A percentile compares a stretch with the other conserved stretches of the same genome.
phyloP scores from a whole-genome alignment of 1,284 basidiomycete species.

The Earliella scabrosa region DNA sequence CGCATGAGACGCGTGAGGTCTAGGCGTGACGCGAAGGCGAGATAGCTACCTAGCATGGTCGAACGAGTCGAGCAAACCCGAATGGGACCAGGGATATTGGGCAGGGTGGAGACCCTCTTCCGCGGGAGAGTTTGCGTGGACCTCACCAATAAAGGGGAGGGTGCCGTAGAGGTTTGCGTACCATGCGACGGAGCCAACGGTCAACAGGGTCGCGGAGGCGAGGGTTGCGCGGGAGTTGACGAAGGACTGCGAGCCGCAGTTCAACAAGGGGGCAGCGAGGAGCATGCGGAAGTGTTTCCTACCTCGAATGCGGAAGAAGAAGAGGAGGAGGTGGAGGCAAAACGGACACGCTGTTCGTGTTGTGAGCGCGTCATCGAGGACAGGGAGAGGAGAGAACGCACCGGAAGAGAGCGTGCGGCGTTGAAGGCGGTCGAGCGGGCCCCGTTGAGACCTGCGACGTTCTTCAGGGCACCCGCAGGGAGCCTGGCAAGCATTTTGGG shows the following conservation, averaged over 20 bases:
- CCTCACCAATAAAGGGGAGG: constrained; percentile 86
- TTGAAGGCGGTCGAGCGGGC: constrained; percentile 44
- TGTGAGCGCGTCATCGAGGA: constrained; percentile 17
- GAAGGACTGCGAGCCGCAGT: constrained; percentile 39
- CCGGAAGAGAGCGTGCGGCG: constrained; percentile 49
- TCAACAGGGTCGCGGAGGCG: constrained; percentile 76
- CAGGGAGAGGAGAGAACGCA: constrained; percentile 33
- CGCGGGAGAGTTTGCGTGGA: constrained; percentile 87
- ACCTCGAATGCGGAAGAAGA: constrained; percentile 68
- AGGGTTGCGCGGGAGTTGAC: constrained; percentile 81
- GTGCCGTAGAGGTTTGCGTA: constrained; percentile 95
- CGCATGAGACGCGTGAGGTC: constrained; percentile 7
- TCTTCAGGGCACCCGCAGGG: constrained; percentile 68
- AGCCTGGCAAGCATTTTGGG: constrained; percentile 79
- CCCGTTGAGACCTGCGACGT: constrained; percentile 43
- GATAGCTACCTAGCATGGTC: constrained; percentile 86
- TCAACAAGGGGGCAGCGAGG: background rate
- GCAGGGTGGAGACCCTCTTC: constrained; percentile 96
- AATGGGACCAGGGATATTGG: constrained; percentile 90
- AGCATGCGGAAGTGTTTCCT: constrained; percentile 20
- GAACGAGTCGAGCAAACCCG: constrained; percentile 88
- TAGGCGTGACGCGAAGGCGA: constrained; percentile 10
- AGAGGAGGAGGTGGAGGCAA: constrained; percentile 62
- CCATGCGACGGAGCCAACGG: constrained; percentile 92
- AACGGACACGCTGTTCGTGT: constrained; percentile 57